These are phyloP conservation scores for Chenopodium formosanum DNA, from an alignment of 148 eudicot genomes.

Conservation along the genomic window DNA sequence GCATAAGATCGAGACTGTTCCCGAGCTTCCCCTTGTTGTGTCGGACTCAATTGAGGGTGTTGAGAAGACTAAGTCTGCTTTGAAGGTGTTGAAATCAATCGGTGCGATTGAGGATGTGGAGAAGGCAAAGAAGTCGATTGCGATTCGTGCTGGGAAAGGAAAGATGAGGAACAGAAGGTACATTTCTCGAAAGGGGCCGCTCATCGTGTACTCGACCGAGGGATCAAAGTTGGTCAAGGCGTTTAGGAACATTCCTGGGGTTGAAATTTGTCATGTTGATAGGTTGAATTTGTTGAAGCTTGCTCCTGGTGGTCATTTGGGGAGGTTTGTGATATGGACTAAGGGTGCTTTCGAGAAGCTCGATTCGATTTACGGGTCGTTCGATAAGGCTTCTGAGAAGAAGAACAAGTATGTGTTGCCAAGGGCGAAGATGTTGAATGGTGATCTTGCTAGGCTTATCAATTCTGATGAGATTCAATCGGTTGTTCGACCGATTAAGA, in stretches of 20 bases:
- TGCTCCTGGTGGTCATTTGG: slow-evolving; percentile 90
- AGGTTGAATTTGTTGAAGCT: slow-evolving; percentile 69
- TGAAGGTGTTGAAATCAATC: slow-evolving; percentile 54
- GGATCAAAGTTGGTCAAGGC: slow-evolving; percentile 77
- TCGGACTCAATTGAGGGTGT: slow-evolving; percentile 54
- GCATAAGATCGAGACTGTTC: slow-evolving; percentile 54
- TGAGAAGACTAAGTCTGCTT: slow-evolving; percentile 60
- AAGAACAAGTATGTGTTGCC: slow-evolving; percentile 71
- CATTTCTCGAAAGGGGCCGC: slow-evolving; percentile 64
- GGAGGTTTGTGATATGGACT: slow-evolving; percentile 82
- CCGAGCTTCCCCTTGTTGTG: slow-evolving; percentile 62
- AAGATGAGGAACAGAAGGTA: slow-evolving; percentile 83
- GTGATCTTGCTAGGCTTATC: slow-evolving; percentile 76
- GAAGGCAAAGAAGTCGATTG: slow-evolving; percentile 65
- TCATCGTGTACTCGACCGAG: slow-evolving; percentile 71
- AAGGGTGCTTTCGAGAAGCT: slow-evolving; percentile 81
- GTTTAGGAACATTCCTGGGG: slow-evolving; percentile 70
- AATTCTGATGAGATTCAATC: slow-evolving; percentile 88
- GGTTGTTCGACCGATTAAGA: slow-evolving; percentile 78
- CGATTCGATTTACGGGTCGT: slow-evolving; percentile 68
- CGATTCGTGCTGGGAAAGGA: slow-evolving; percentile 75
- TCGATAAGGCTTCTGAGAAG: slow-evolving; percentile 70
- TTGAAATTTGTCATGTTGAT: slow-evolving; percentile 72
- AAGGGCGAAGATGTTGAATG: slow-evolving; percentile 77
- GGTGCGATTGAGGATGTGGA: slow-evolving; percentile 69